Evolutionary conservation across 768 basidiomycete genomes (phyloP), one percentile per base, ranked within the genome.

Genomic region (Tulasnella calospora): DNA sequence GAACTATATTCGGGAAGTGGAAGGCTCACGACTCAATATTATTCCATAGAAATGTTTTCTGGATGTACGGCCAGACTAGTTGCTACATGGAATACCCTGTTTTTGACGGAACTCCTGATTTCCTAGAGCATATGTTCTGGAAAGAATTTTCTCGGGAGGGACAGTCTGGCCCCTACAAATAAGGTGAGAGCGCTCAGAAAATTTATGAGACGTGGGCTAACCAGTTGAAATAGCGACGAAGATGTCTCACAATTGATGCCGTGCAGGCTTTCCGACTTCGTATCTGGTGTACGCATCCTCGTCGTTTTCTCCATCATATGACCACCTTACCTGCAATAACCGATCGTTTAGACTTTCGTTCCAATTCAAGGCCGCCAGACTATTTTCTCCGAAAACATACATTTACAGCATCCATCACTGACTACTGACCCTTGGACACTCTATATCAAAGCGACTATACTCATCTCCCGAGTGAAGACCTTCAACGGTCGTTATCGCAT

Each of bases 351-450:
- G 41, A 44, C 5, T 44, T 44, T 33, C 38, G 77, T 51, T 19
- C 71, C 79, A 21, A 76, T 30, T 19, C 55, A 75, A 13, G 55
- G 55, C 21, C 87, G 92, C 10, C 92, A 93, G 82, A 91, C 91
- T 89, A 89, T 91, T 0, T 89, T 91, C 79, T 87, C 87, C 12
- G 86, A 85, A 78, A 87, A 91, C 80, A 83, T 92, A 30, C 86
- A 93, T 27, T 85, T 89, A 3, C 82, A 84, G 3, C 91, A 94
- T 82, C 89, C 89, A 17, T 88, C 88, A 40, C 85, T 87, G 19
- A 88, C 90, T 80, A 89, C 89, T 0, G 93, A 93, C 83, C 89
- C 92, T 0, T 93, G 93, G 81, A 88, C 88, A 12, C 81, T 94
- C 19, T 92, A 91, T 80, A 86, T 92, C 83, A 93, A 94, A 83